Percentiles rank a stretch among this genome's conserved stretches.
Conservation (phyloP, 2,329 filamentous ascomycete species). For the Hymenoscyphus occultus region DNA sequence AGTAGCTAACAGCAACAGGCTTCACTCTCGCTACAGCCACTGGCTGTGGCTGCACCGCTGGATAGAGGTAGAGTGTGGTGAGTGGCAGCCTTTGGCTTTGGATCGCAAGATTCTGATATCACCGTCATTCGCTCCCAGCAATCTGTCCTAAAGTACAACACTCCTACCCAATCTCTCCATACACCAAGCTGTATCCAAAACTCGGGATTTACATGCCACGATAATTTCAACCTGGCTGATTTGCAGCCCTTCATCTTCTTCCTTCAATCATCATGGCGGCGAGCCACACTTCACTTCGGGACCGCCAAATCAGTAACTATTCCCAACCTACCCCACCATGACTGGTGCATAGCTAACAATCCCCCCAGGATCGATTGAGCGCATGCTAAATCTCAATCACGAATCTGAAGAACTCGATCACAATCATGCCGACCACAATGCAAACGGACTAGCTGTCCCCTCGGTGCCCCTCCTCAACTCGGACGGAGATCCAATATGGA, state of each 20-base stretch:
- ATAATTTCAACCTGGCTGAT: conserved; percentile 31
- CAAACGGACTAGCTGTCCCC: conserved; percentile 62
- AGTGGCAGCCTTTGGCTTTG: background rate
- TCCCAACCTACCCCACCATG: conserved; percentile 21
- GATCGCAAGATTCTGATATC: conserved; percentile 7
- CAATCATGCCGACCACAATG: conserved; percentile 58
- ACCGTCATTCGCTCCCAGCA: background rate
- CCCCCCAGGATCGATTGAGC: conserved; percentile 80
- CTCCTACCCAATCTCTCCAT: background rate
- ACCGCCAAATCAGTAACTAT: conserved; percentile 67
- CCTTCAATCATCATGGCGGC: conserved; percentile 47
- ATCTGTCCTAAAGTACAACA: conserved; percentile 22
- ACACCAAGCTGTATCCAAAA: conserved; percentile 11
- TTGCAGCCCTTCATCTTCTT: conserved; percentile 29
- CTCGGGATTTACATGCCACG: conserved; percentile 30
- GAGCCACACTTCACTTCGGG: conserved; percentile 58
- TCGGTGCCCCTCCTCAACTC: conserved; percentile 79
- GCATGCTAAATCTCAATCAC: conserved; percentile 93
- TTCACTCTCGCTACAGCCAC: background rate
- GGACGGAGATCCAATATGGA: conserved; percentile 94
- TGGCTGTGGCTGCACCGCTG: background rate
- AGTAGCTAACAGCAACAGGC: background rate
- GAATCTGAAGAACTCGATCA: conserved; percentile 51
- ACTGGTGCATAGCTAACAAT: conserved; percentile 18
- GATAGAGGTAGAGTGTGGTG: background rate